Base-by-base conservation (phyloP, 306 rosid species). In the Purshia tridentata region DNA sequence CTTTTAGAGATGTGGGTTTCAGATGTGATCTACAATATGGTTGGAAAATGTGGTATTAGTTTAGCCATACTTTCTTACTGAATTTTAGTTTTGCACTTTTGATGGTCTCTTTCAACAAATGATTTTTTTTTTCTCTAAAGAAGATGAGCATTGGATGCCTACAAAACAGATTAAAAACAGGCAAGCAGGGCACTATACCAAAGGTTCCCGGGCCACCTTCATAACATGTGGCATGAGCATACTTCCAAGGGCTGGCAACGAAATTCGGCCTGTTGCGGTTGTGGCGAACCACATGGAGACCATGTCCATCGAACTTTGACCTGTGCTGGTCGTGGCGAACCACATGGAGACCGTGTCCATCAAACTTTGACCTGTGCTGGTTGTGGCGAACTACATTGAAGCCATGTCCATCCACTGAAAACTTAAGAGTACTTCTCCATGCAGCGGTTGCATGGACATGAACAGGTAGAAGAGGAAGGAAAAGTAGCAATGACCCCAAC, bases 151-250 rank as follows among this genome's bases (percentile, higher is more conserved):
- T 53, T 23, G 35, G 35, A 29, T 29, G 35, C 35, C 35, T 29
- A 29, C 2, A 29, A 29, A 29, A 29, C 35, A 29, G 35, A 29
- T 29, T 29, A 29, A 29, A 29, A 29, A 29, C 35, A 29, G 35
- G 35, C 35, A 29, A 29, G 35, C 35, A 29, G 35, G 35, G 35
- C 29, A 23, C 35, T 29, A 52, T 83, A 93, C 98, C 96, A 14
- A 71, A 89, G 52, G 97, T 44, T 69, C 74, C 69, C 0, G 91
- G n/a, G 68, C 78, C 73, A 4, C 96, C 98, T 14, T 89, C 97
- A 19, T 91, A 91, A 83, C 86, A 93, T 19, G 97, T 91, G 35
- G 93, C 93, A 71, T 64, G 79, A 68, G 97, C 98, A 37, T 62
- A 49, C 73, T 46, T 89, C 98, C 96, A 93, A 7, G 82, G 81